Conservation (phyloP, 1,284 basidiomycete species). For the Cryptococcus maquisensis region DNA sequence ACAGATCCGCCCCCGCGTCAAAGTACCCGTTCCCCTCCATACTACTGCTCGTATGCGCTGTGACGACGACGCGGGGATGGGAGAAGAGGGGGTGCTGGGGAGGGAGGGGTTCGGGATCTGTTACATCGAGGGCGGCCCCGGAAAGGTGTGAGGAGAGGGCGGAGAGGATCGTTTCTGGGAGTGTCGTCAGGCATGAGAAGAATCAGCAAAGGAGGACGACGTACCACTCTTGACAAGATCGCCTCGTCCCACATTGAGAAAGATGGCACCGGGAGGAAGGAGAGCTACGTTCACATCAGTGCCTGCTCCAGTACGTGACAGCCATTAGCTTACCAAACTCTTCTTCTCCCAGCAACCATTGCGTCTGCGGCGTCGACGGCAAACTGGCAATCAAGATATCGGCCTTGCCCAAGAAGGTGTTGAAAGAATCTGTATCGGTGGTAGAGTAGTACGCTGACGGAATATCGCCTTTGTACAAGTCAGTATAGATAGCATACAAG, state of each 20-base stretch:
- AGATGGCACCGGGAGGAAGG: constrained; percentile 36
- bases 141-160: constrained; percentile 33
- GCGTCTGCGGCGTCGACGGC: constrained; percentile 40
- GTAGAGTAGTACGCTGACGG: constrained; percentile 41
- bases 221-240: constrained; percentile 38
- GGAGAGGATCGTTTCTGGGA: constrained; percentile 33
- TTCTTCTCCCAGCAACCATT: constrained; percentile 29
- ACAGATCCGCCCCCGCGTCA: constrained; percentile 40
- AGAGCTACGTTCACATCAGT: constrained; percentile 12
- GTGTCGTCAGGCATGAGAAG: not conserved
- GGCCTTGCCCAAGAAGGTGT: constrained; percentile 31
- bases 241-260: constrained; percentile 49
- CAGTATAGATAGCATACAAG: not conserved
- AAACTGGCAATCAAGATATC: constrained; percentile 44
- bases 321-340: constrained; percentile 27
- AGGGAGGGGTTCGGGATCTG: constrained; percentile 48
- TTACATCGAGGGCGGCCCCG: constrained; percentile 46
- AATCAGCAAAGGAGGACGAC: constrained; percentile 3
- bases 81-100: constrained; percentile 39
- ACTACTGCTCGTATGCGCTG: constrained; percentile 41
- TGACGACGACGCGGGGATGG: constrained; percentile 42
- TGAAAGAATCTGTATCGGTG: constrained; percentile 31
- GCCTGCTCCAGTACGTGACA: not conserved
- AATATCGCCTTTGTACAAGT: constrained; percentile 24
- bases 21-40: constrained; percentile 32